Evolutionary conservation across 768 basidiomycete species (phyloP).

Genomic region (Kwoniella dendrophila): DNA sequence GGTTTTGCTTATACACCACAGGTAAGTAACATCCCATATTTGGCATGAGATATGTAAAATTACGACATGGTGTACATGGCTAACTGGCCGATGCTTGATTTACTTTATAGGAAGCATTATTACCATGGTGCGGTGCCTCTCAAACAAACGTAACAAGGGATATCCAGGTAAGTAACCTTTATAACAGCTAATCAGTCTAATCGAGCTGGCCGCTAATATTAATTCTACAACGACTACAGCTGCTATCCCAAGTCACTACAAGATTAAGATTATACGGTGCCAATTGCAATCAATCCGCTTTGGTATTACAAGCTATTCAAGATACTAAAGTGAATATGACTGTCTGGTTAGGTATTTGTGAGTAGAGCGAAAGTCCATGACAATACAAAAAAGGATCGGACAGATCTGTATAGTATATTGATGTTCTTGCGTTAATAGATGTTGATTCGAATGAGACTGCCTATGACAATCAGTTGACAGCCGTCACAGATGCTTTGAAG

Average conservation of each 20-base stretch:
- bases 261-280: constrained; percentile 69
- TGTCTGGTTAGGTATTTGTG: constrained; percentile 62
- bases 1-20: constrained; percentile 83
- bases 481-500: constrained; percentile 69
- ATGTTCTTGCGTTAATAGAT: constrained; percentile 28
- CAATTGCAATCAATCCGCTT: constrained; percentile 57
- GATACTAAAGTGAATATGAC: constrained; percentile 84
- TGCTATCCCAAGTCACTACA: constrained; percentile 82
- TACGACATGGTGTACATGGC: neutral
- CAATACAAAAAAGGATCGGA: neutral
- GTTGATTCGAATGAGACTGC: constrained; percentile 67
- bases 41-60: neutral
- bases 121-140: constrained; percentile 45
- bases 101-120: constrained; percentile 25
- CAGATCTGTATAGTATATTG: constrained; percentile 3
- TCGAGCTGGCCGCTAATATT: neutral
- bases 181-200: neutral
- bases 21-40: constrained; percentile 26
- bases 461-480: constrained; percentile 71
- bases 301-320: constrained; percentile 79
- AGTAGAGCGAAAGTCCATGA: constrained; percentile 2
- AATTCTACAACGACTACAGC: constrained; percentile 55
- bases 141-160: constrained; percentile 53
- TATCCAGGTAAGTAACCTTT: constrained; percentile 38
- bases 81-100: neutral